Percentiles rank a stretch among this genome's conserved stretches.
Evolutionary conservation across 2,329 filamentous ascomycete genomes (phyloP).

Genomic region (Aspergillus nomiae): DNA sequence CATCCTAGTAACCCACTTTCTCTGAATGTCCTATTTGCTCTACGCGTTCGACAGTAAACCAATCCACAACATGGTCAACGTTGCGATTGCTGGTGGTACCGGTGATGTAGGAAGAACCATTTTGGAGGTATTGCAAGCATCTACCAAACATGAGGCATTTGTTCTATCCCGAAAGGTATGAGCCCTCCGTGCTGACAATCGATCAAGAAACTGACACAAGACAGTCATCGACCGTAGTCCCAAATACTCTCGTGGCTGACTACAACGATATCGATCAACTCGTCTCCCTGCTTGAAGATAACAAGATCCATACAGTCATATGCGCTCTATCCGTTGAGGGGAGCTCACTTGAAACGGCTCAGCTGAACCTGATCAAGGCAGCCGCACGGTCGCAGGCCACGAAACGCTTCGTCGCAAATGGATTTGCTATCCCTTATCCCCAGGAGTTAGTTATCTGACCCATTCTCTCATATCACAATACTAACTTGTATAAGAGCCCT

Average conservation of each 20-base stretch:
- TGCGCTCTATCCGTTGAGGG: constrained; percentile 16
- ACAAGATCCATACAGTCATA: constrained; percentile 27
- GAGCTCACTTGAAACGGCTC: constrained; percentile 4
- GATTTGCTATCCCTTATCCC: constrained; percentile 18
- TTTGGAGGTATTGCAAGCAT: constrained; percentile 4
- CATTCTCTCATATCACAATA: not conserved
- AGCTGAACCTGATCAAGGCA: constrained; percentile 25
- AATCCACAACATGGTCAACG: constrained; percentile 6
- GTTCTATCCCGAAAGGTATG: constrained; percentile 8
- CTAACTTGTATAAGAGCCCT: not conserved
- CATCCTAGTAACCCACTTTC: not conserved
- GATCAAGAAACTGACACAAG: not conserved
- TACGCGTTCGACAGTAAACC: not conserved
- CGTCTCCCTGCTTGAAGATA: constrained; percentile 20
- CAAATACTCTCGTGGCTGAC: constrained; percentile 19
- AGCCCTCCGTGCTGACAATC: not conserved
- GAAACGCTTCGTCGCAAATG: constrained; percentile 24
- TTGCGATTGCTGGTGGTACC: constrained; percentile 13
- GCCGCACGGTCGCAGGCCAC: constrained; percentile 15
- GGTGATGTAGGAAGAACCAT: constrained; percentile 12
- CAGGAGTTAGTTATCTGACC: constrained; percentile 1
- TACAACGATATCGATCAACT: constrained; percentile 29
- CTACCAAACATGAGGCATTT: constrained; percentile 3
- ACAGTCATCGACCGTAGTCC: not conserved
- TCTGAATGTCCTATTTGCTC: not conserved